Evolutionary conservation across 2,329 filamentous ascomycete genomes (phyloP).

Genomic region (Neocatenulostroma microsporum): DNA sequence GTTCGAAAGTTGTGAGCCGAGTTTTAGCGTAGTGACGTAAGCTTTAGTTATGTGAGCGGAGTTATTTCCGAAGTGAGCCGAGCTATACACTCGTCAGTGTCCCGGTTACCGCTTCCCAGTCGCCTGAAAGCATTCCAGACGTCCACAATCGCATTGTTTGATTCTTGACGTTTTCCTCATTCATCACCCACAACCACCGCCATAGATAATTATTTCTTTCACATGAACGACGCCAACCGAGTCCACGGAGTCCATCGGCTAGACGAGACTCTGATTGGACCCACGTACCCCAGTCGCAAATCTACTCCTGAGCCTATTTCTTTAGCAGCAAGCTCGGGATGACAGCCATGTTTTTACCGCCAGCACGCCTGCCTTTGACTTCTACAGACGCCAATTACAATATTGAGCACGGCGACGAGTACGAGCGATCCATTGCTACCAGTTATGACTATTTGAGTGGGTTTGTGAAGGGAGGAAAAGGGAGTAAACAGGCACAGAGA

Average conservation of each 20-base stretch:
- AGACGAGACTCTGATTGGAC: neutral
- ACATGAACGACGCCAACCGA: neutral
- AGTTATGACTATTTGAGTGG: conserved; percentile 15
- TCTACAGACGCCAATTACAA: conserved; percentile 3
- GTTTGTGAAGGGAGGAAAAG: conserved; percentile 1
- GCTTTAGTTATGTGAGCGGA: too few species aligned
- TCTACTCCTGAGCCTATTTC: neutral
- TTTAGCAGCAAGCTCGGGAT: neutral
- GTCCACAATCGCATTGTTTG: neutral
- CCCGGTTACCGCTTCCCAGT: conserved; percentile 1
- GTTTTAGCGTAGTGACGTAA: too few species aligned
- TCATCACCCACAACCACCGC: conserved; percentile 3
- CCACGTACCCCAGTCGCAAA: neutral
- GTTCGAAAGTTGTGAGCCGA: too few species aligned
- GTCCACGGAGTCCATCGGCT: neutral
- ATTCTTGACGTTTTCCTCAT: neutral
- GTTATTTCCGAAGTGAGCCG: too few species aligned
- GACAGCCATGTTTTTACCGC: conserved; percentile 6
- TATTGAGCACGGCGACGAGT: neutral
- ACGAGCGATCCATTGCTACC: neutral
- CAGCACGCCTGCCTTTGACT: conserved; percentile 5
- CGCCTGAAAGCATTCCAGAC: neutral
- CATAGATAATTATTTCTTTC: neutral
- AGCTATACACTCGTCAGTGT: too few species aligned
- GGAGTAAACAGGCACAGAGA: conserved; percentile 1